Evolutionary conservation across 495 filamentous ascomycete species (phyloP).

Genomic region (Hypoxylon rickii): DNA sequence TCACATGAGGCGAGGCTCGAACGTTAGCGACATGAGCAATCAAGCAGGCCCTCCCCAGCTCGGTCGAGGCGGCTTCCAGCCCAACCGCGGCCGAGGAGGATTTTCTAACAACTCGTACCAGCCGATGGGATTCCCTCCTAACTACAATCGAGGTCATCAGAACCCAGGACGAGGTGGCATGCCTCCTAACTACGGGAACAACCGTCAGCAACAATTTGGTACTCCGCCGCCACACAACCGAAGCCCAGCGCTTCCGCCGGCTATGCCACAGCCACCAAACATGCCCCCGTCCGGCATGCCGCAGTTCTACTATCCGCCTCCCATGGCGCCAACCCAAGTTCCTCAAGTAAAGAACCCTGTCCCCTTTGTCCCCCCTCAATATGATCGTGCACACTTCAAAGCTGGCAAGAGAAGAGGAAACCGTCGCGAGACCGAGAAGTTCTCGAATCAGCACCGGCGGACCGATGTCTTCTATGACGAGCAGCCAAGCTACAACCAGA

Average conservation of each 20-base stretch:
- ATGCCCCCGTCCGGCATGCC: constrained; percentile 59
- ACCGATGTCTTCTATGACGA: constrained; percentile 38
- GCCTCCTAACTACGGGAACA: constrained; percentile 61
- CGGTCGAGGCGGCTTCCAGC: constrained; percentile 46
- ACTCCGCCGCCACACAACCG: constrained; percentile 50
- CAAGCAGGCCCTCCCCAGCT: constrained; percentile 58
- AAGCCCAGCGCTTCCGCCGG: constrained; percentile 72
- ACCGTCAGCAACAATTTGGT: constrained; percentile 32
- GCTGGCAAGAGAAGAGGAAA: constrained; percentile 46
- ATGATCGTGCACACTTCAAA: constrained; percentile 35
- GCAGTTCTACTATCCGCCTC: constrained; percentile 61
- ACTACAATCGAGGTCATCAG: constrained; percentile 59
- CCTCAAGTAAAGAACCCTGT: constrained; percentile 71
- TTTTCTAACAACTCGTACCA: constrained; percentile 60
- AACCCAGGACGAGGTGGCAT: constrained; percentile 71
- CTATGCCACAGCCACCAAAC: constrained; percentile 66
- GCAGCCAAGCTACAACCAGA: constrained; percentile 35
- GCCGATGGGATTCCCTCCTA: constrained; percentile 70
- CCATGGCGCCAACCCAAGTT: constrained; percentile 55
- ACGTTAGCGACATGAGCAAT: constrained; percentile 74
- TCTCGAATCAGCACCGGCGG: constrained; percentile 43
- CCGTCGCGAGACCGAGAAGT: constrained; percentile 52
- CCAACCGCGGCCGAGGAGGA: constrained; percentile 68
- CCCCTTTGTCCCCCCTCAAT: constrained; percentile 44
- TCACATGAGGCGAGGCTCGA: constrained; percentile 82